Base-by-base conservation (phyloP, 345 rosid genomes). In the Lepidium sativum region DNA sequence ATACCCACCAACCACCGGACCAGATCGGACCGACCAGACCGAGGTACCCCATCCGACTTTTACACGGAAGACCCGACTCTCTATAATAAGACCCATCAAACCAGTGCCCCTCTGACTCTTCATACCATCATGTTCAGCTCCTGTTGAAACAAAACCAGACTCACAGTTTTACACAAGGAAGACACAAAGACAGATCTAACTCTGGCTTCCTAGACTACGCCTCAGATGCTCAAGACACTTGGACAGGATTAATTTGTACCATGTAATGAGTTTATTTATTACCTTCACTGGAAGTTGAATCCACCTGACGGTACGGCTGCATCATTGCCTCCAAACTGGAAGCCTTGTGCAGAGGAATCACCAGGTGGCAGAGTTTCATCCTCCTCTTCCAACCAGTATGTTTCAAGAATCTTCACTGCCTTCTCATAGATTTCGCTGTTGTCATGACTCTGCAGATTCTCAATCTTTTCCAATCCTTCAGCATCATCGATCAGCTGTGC, bases 381-480 rank as follows among this genome's bases (percentile, higher is more conserved):
- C 4, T 82, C 89, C 69, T 87, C 86, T 71, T 88, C 96, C 66
- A 77, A 74, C 96, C 96, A 88, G 70, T 81, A 88, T 9, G 92
- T 81, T 76, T 84, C 96, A 2, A 88, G 92, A 71, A 88, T 82
- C 72, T 84, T 86, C 52, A 85, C 92, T 29, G 96, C 92, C 82
- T 88, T 88, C 80, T 88, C 96, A 51, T 88, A 88, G 56, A 88
- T 88, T 67, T 88, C 96, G 17, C 78, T 81, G 75, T 86, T 88
- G 80, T 88, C 96, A 39, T 88, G 96, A 62, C 89, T 82, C 80
- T 86, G 96, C 65, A 88, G 84, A 58, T 81, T 84, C 75, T 86
- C 96, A 27, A 88, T 84, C 80, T 88, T 88, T 43, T 88, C 92
- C 67, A 82, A 66, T 1, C 96, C 92, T 21, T 86, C 92, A 20